Percentiles rank a stretch among this genome's conserved stretches.
Evolutionary conservation across 164 flowering plant species (phyloP).

Genomic region (Magnolia officinalis): DNA sequence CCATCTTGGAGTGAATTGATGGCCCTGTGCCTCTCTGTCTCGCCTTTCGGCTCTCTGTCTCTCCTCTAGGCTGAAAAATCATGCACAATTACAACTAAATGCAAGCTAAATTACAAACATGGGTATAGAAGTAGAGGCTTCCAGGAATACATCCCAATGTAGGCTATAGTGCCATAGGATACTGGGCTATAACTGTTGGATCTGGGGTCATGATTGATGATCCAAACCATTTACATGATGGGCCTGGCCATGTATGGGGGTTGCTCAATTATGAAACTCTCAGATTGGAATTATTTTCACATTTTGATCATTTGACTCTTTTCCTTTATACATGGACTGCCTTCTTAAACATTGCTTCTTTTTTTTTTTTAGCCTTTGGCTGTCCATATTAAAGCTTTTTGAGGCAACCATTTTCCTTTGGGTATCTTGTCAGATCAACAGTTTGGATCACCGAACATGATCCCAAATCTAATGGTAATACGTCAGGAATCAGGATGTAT

Average conservation of each 20-base stretch:
- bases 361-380: too few relatives aligned
- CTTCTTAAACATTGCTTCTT: too few relatives aligned
- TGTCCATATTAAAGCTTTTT: too few relatives aligned
- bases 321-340: too few relatives aligned
- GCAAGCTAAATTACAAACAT: background rate
- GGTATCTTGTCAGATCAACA: too few relatives aligned
- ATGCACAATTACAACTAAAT: background rate
- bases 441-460: too few relatives aligned
- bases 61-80: slow-evolving; percentile 65
- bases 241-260: background rate
- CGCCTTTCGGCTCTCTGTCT: slow-evolving; percentile 85
- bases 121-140: background rate
- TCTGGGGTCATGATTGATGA: background rate
- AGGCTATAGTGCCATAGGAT: background rate
- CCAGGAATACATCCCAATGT: too few relatives aligned
- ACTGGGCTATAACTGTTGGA: background rate
- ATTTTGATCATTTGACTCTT: too few relatives aligned
- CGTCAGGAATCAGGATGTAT: too few relatives aligned
- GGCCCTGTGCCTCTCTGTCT: slow-evolving; percentile 61
- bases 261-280: background rate
- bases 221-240: background rate
- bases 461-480: too few relatives aligned
- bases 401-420: too few relatives aligned
- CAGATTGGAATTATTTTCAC: too few relatives aligned
- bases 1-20: slow-evolving; percentile 69